Base-by-base conservation (phyloP, 805 yeast species). In the Starmerella bacillaris region DNA sequence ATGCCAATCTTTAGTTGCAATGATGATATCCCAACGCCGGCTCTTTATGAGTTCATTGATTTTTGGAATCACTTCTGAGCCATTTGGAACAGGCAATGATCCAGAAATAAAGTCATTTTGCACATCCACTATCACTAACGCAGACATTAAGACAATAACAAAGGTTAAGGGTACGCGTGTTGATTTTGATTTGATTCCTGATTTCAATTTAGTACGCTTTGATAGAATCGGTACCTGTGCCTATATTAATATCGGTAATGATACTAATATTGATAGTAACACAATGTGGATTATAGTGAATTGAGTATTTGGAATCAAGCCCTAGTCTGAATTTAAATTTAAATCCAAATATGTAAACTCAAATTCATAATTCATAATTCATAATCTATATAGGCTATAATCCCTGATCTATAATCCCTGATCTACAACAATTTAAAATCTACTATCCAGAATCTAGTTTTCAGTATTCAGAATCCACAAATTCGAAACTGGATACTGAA, bases 1-100 rank as follows among this genome's bases (percentile, higher is more conserved):
- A 53, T 84, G 96, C 89, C 92, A 80, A 51, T 84, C 96, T 50
- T 74, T 72, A 2, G 92, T 75, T 26, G 79, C 74, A 0, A 78
- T 67, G 1, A 80, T 60, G 5, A 71, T 56, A 30, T 63, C 60
- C 86, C 89, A 83, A 0, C 51, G 36, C 11, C 32, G 22, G 12
- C 57, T 50, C 20, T 62, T 52, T 7, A 72, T 45, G 28, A 80
- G 54, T 1, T 61, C 48, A 21, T 64, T 53, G 24, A 82, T 68
- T 0, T 60, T 58, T 0, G 66, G 61, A 16, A 82, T 63, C 6
- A 79, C 59, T 0, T 55, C 57, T 11, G 74, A 60, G 3, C 92
- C 94, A 5, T 63, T 59, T 0, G 60, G 47, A 1, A 82, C 89
- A 0, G 89, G 92, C 30, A 84, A 56, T 0, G 89, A 56, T 0